These are phyloP conservation scores for Senna siamea DNA, from an alignment of 306 rosid genomes.

Conservation along the genomic window DNA sequence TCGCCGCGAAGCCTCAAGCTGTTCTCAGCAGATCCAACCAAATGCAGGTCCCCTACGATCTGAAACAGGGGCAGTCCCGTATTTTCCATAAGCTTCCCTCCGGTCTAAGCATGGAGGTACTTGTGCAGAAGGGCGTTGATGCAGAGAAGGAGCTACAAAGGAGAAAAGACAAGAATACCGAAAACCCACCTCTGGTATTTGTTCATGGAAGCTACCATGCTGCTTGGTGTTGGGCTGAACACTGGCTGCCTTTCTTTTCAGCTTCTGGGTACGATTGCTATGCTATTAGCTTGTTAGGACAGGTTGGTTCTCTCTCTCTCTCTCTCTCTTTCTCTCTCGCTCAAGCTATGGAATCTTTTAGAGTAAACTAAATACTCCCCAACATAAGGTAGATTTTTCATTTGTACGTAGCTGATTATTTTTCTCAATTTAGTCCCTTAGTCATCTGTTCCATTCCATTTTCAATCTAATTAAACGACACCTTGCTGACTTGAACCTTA, in stretches of 20 bases:
- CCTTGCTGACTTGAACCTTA: too few species aligned
- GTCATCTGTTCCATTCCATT: too few species aligned
- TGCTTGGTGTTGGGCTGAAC: slow-evolving; percentile 96
- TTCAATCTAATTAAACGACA: too few species aligned
- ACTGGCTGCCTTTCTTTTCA: slow-evolving; percentile 89
- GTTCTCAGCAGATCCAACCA: slow-evolving; percentile 43
- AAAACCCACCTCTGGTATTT: slow-evolving; percentile 68
- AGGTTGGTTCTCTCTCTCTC: slow-evolving; percentile 55
- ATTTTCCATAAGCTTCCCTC: slow-evolving; percentile 76
- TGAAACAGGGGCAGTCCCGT: slow-evolving; percentile 75
- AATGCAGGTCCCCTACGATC: slow-evolving; percentile 58
- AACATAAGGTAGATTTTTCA: too few species aligned
- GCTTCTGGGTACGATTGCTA: slow-evolving; percentile 75
- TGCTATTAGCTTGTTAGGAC: slow-evolving; percentile 80
- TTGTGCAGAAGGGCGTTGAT: slow-evolving; percentile 68
- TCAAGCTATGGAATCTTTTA: background rate
- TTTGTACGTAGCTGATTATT: too few species aligned
- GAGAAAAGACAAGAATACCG: slow-evolving; percentile 3
- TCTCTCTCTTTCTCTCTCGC: slow-evolving; percentile 29
- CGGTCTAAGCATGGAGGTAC: slow-evolving; percentile 79
- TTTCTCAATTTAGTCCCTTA: too few species aligned
- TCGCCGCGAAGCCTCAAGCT: slow-evolving; percentile 36
- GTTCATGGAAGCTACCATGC: slow-evolving; percentile 98
- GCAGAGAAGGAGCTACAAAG: slow-evolving; percentile 24
- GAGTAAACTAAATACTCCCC: too few species aligned